phyloP scores from a whole-genome alignment of 352 stramenopile species.

The Phytophthora foliorum region DNA sequence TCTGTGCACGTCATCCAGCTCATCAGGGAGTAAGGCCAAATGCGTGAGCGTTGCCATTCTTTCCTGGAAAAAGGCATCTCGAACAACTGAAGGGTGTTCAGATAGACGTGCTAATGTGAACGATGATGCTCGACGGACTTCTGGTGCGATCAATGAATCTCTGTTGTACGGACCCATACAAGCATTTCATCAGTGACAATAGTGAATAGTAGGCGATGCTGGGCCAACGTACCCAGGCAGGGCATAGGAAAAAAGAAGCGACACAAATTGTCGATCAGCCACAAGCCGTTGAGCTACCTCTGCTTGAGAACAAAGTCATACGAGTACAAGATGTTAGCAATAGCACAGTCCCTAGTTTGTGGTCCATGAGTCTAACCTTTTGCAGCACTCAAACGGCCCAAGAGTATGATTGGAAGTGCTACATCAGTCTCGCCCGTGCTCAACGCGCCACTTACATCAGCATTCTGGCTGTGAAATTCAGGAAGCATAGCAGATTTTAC shows the following conservation, averaged over 20 bases:
- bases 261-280: slow-evolving; percentile 14
- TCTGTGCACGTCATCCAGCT: neutral
- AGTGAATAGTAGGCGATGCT: neutral
- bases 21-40: neutral
- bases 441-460: neutral
- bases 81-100: slow-evolving; percentile 34
- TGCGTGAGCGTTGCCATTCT: slow-evolving; percentile 35
- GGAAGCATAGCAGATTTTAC: neutral
- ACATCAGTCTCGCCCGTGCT: neutral
- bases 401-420: slow-evolving; percentile 2
- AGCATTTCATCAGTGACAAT: neutral
- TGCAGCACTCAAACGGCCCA: slow-evolving; percentile 27
- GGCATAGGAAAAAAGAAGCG: slow-evolving; percentile 22
- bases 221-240: slow-evolving; percentile 7
- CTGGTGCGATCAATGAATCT: neutral
- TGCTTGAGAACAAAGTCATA: slow-evolving; percentile 6
- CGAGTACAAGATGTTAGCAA: neutral
- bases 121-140: slow-evolving; percentile 34
- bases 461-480: neutral
- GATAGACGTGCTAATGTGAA: slow-evolving; percentile 43
- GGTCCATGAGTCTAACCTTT: slow-evolving; percentile 22
- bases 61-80: slow-evolving; percentile 43
- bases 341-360: neutral
- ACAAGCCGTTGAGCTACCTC: slow-evolving; percentile 22
- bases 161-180: neutral